phyloP scores from a whole-genome alignment of 768 basidiomycete genomes.

The Amanita rimosa region DNA sequence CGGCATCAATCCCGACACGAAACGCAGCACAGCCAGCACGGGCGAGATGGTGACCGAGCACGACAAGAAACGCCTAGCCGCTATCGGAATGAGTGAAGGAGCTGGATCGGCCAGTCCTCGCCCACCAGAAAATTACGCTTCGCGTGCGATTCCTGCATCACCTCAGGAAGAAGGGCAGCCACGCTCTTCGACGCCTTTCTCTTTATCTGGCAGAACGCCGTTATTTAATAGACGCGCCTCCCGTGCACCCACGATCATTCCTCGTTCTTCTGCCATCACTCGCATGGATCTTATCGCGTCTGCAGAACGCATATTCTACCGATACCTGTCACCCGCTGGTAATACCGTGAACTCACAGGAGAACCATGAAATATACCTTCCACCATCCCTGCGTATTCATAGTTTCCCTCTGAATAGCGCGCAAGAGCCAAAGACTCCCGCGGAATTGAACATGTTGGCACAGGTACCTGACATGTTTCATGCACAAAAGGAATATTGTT shows the following conservation, averaged over 20 bases:
- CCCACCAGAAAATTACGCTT: conserved; percentile 33
- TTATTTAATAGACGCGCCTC: conserved; percentile 74
- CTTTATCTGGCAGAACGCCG: conserved; percentile 61
- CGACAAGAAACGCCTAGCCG: conserved; percentile 56
- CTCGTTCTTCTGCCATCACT: conserved; percentile 82
- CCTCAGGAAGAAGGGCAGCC: conserved; percentile 28
- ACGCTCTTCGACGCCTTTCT: conserved; percentile 74
- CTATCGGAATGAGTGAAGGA: conserved; percentile 23
- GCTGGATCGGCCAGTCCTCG: conserved; percentile 51
- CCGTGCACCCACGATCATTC: conserved; percentile 89
- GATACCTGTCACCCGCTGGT: conserved; percentile 81
- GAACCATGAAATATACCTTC: conserved; percentile 97
- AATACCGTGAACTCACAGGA: conserved; percentile 69
- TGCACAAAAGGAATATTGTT: conserved; percentile 93
- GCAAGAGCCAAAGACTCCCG: conserved; percentile 57
- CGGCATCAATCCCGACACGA: conserved; percentile 57
- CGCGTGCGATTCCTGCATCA: conserved; percentile 40
- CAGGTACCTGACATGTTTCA: conserved; percentile 96
- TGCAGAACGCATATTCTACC: conserved; percentile 92
- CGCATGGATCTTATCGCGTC: conserved; percentile 84
- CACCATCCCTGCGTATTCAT: conserved; percentile 84
- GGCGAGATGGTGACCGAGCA: conserved; percentile 57
- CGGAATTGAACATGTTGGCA: conserved; percentile 69
- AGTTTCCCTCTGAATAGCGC: conserved; percentile 75
- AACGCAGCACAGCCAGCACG: conserved; percentile 79